Evolutionary conservation across 2,329 filamentous ascomycete species (phyloP).

Genomic region (Pleoardoris graminearum): DNA sequence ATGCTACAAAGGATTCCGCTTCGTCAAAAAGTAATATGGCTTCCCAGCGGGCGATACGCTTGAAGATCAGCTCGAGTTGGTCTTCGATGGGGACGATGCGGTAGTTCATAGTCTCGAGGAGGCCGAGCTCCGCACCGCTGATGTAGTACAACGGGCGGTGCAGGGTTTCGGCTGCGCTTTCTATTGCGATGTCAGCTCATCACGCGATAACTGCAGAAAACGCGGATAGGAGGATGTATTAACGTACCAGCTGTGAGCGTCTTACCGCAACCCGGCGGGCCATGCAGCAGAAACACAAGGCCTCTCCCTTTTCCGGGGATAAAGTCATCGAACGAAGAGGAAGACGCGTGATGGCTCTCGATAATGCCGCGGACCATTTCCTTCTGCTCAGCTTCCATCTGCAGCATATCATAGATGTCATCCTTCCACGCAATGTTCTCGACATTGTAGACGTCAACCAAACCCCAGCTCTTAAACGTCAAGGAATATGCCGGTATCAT

Average conservation of each 20-base stretch:
- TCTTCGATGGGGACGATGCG: neutral
- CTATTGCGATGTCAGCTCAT: too few species aligned
- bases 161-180: slow-evolving; percentile 1
- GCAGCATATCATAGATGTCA: slow-evolving; percentile 2
- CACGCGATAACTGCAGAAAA: too few species aligned
- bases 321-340: neutral
- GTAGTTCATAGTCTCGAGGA: neutral
- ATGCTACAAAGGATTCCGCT: slow-evolving; percentile 2
- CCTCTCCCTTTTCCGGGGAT: neutral
- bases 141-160: slow-evolving; percentile 1
- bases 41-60: slow-evolving; percentile 3
- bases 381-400: slow-evolving; percentile 1
- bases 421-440: neutral
- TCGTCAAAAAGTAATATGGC: slow-evolving; percentile 1
- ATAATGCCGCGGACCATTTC: slow-evolving; percentile 3
- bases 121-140: neutral
- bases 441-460: neutral
- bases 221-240: too few species aligned
- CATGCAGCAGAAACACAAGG: neutral
- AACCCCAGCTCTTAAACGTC: neutral
- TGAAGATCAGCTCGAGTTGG: slow-evolving; percentile 2
- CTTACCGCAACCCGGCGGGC: neutral
- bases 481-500: neutral
- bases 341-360: slow-evolving; percentile 1
- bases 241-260: slow-evolving; percentile 1